Evolutionary conservation across 2,329 filamentous ascomycete species (phyloP), one percentile per base, ranked within the genome.

Genomic region (Acarospora socialis): DNA sequence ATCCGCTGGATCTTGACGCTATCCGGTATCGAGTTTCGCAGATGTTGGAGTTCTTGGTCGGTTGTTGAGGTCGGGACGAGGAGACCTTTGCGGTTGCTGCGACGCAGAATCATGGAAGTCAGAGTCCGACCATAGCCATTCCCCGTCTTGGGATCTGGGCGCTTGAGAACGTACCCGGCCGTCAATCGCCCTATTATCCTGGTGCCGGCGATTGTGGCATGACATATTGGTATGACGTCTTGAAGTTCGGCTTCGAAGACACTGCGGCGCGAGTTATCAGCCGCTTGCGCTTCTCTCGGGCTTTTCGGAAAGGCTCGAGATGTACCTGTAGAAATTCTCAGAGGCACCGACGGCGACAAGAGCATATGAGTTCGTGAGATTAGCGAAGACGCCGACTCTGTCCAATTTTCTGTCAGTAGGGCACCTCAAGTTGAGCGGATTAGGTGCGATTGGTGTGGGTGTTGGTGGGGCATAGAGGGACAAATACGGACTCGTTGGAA

Each of bases 161-260:
- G n/a, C 17, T 20, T 14, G 22, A 33, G 19, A 28, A 53, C 69
- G 50, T 68, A 81, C 77, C 82, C 90, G 54, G 87, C 81, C 46
- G 90, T 95, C 63, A 98, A 71, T 46, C 90, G 78, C 38, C 90
- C 90, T 52, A 98, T 80, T 57, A 98, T 98, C 51, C 90, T 74
- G 22, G 87, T 95, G 47, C 90, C 90, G 41, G 86, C 86, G 56
- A 98, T 95, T 36, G 87, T 94, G 46, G 83, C 86, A 62, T 90
- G 82, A 60, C 83, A 90, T 58, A 94, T 94, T 46, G 90, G 90
- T 49, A 98, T 87, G 42, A 94, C 76, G 65, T 95, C 90, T 66
- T 92, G 83, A 40, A 98, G 71, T 66, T 98, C 90, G 42, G 87
- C 78, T 68, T 98, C 90, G 64, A 98, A 95, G 56, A 95, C 73